Conservation (phyloP, 805 yeast genomes). For the Pichia gijzeniarum region DNA sequence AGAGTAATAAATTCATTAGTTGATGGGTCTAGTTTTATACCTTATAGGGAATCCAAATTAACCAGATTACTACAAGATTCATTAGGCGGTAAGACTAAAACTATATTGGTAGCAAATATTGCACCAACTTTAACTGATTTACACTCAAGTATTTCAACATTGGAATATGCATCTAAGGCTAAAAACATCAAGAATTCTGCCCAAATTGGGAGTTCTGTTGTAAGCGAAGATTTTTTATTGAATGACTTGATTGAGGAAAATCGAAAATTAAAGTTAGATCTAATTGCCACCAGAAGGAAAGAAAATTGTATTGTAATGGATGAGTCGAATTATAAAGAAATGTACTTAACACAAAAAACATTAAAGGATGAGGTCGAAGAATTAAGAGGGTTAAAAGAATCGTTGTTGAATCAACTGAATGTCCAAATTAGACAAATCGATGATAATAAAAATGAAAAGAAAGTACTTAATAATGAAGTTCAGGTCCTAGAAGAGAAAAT, state of each 20-base stretch:
- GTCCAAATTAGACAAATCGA: slow-evolving; percentile 15
- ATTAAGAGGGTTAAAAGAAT: slow-evolving; percentile 35
- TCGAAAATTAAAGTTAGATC: slow-evolving; percentile 41
- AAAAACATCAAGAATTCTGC: slow-evolving; percentile 47
- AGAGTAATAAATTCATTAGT: slow-evolving; percentile 75
- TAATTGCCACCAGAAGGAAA: slow-evolving; percentile 53
- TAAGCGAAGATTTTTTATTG: slow-evolving; percentile 39
- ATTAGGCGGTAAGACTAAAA: slow-evolving; percentile 81
- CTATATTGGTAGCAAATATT: slow-evolving; percentile 81
- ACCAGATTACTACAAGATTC: slow-evolving; percentile 73
- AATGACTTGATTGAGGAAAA: slow-evolving; percentile 42
- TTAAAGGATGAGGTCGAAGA: slow-evolving; percentile 46
- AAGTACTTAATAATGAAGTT: slow-evolving; percentile 9
- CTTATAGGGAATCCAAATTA: slow-evolving; percentile 69
- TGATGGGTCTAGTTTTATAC: slow-evolving; percentile 63
- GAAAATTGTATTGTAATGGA: slow-evolving; percentile 59
- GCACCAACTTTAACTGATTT: slow-evolving; percentile 52
- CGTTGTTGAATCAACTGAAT: slow-evolving; percentile 21
- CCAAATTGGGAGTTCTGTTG: slow-evolving; percentile 36
- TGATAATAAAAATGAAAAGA: slow-evolving; percentile 20
- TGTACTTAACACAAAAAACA: slow-evolving; percentile 43
- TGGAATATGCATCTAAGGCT: slow-evolving; percentile 53
- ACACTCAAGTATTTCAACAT: slow-evolving; percentile 46
- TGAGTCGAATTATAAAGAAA: slow-evolving; percentile 48
- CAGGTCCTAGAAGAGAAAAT: slow-evolving; percentile 27